Conservation (phyloP, 2,329 filamentous ascomycete genomes). For the Plectosphaerella plurivora region DNA sequence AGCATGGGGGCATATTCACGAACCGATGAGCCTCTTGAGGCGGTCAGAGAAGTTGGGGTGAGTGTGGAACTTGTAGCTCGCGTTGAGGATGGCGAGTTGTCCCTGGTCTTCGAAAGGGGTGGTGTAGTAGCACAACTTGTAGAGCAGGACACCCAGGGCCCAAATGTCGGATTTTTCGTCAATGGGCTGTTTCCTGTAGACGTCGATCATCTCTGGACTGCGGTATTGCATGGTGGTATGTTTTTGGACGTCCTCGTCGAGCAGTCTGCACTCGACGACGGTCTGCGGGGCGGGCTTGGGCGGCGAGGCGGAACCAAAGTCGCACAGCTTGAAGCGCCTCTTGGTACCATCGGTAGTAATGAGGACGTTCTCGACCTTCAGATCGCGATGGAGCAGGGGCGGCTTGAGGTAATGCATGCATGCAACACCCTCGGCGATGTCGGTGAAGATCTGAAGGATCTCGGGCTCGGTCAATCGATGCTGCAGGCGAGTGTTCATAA, state of each 20-base stretch:
- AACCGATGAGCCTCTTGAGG: conserved; percentile 85
- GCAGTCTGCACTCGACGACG: conserved; percentile 80
- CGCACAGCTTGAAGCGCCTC: conserved; percentile 89
- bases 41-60: conserved; percentile 88
- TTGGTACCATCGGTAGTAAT: conserved; percentile 67
- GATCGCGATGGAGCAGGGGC: conserved; percentile 82
- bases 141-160: conserved; percentile 90
- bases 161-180: conserved; percentile 99
- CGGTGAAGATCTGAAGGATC: conserved; percentile 93
- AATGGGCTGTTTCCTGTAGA: conserved; percentile 92
- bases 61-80: conserved; percentile 84
- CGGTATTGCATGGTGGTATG: conserved; percentile 97
- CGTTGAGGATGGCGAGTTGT: conserved; percentile 94
- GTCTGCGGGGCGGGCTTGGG: conserved; percentile 82
- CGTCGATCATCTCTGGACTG: conserved; percentile 98
- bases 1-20: neutral
- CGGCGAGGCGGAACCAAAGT: conserved; percentile 89
- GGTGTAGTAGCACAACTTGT: conserved; percentile 99
- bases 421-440: conserved; percentile 92
- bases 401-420: conserved; percentile 99
- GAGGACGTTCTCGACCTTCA: conserved; percentile 97
- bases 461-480: conserved; percentile 96
- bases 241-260: conserved; percentile 95
- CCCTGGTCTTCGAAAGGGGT: conserved; percentile 98
- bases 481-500: conserved; percentile 98